These are phyloP conservation scores for Cyclotella kingstonii DNA, from an alignment of 108 stramenopile species.

Conservation along the genomic window DNA sequence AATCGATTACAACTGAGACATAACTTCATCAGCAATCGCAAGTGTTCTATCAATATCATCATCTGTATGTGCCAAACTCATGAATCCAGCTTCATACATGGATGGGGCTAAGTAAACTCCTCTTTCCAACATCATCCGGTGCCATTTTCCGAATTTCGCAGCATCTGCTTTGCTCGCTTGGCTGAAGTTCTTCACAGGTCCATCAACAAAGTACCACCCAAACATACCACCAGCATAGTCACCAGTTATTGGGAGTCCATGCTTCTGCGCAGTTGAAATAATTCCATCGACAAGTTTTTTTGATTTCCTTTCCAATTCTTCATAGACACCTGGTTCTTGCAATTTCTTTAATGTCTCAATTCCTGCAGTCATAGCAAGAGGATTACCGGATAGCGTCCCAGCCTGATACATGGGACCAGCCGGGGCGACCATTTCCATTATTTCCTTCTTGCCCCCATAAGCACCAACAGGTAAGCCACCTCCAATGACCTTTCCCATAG, in stretches of 20 bases:
- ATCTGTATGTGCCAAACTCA: conserved; percentile 95
- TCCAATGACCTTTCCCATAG: conserved; percentile 99
- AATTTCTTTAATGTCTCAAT: conserved; percentile 97
- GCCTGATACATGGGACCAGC: conserved; percentile 99
- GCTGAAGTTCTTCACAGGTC: conserved; percentile 91
- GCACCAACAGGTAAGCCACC: conserved; percentile 98
- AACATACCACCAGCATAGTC: conserved; percentile 96
- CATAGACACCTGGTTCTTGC: conserved; percentile 77
- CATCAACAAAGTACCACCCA: conserved; percentile 96
- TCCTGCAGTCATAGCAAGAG: conserved; percentile 97
- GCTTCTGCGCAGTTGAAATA: conserved; percentile 76
- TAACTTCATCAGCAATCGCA: conserved; percentile 94
- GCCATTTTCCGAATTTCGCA: conserved; percentile 96
- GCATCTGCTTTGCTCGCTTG: conserved; percentile 91
- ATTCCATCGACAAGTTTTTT: conserved; percentile 90
- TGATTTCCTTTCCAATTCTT: conserved; percentile 90
- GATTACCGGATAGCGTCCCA: conserved; percentile 96
- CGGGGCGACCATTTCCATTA: conserved; percentile 97
- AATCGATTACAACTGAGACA: conserved; percentile 79
- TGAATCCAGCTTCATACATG: conserved; percentile 98
- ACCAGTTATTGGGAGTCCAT: conserved; percentile 89
- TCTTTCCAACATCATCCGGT: conserved; percentile 96
- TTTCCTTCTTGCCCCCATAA: conserved; percentile 96
- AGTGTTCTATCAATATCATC: conserved; percentile 96
- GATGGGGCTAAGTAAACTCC: conserved; percentile 98